Conservation (phyloP, 2,329 filamentous ascomycete genomes). For the Apiospora malaysiana region DNA sequence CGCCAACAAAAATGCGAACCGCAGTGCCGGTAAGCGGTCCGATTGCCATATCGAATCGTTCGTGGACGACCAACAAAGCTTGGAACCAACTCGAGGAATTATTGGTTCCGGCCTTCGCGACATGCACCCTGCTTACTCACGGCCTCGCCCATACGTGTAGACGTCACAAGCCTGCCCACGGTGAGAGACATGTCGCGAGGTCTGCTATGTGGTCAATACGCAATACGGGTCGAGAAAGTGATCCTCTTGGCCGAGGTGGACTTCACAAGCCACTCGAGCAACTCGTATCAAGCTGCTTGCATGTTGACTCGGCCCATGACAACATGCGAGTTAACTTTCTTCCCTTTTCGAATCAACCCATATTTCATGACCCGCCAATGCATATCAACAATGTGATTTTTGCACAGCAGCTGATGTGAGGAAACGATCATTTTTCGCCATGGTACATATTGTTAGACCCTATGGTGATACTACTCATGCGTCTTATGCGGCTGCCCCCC, state of each 20-base stretch:
- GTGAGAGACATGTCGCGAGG: not conserved
- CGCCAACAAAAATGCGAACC: constrained; percentile 5
- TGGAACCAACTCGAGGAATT: not conserved
- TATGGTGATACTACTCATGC: not conserved
- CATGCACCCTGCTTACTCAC: constrained; percentile 7
- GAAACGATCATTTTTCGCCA: not conserved
- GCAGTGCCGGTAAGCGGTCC: constrained; percentile 11
- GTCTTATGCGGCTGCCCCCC: not conserved
- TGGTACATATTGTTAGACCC: not conserved
- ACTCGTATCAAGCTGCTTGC: not conserved
- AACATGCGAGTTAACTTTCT: not conserved
- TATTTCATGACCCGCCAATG: not conserved
- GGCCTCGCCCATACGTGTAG: not conserved
- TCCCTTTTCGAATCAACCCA: not conserved
- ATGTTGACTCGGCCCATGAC: not conserved
- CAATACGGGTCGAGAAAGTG: not conserved
- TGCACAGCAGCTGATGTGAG: not conserved
- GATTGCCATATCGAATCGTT: not conserved
- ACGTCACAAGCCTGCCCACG: not conserved
- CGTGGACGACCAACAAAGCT: not conserved
- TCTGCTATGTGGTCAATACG: not conserved
- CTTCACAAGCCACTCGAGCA: not conserved
- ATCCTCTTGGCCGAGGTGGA: not conserved
- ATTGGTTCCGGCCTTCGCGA: not conserved
- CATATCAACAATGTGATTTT: not conserved